Evolutionary conservation across 2,329 filamentous ascomycete genomes (phyloP).

Genomic region (Ceratocystis ficicola): DNA sequence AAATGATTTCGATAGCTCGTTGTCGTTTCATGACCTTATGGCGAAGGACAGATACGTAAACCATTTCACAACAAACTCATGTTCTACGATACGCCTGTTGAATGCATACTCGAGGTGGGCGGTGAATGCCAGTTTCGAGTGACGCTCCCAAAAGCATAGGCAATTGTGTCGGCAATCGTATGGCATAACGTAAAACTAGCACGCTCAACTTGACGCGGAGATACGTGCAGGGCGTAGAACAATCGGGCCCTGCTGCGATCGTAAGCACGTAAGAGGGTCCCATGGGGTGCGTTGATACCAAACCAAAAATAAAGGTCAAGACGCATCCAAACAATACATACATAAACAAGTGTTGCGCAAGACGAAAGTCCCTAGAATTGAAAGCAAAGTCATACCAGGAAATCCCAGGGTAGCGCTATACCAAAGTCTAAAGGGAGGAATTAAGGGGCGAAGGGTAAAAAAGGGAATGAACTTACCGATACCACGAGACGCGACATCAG

Average conservation of each 20-base stretch:
- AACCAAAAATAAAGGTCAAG: slow-evolving; percentile 44
- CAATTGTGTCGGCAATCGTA: slow-evolving; percentile 17
- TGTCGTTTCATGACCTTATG: slow-evolving; percentile 14
- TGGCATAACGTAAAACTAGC: slow-evolving; percentile 20
- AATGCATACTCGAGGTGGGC: slow-evolving; percentile 7
- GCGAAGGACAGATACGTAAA: slow-evolving; percentile 12
- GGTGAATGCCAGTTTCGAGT: slow-evolving; percentile 1
- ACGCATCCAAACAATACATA: slow-evolving; percentile 9
- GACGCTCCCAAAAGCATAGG: slow-evolving; percentile 14
- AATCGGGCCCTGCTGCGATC: slow-evolving; percentile 11
- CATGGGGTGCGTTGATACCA: slow-evolving; percentile 35
- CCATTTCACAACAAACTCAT: slow-evolving; percentile 21
- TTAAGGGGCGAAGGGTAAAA: slow-evolving; percentile 28
- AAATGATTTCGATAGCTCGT: slow-evolving; percentile 10
- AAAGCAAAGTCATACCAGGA: slow-evolving; percentile 73
- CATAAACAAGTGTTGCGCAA: slow-evolving; percentile 73
- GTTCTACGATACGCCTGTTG: slow-evolving; percentile 22
- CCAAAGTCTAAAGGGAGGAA: slow-evolving; percentile 25
- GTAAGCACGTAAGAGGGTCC: slow-evolving; percentile 19
- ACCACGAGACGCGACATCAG: slow-evolving; percentile 98
- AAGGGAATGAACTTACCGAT: slow-evolving; percentile 76
- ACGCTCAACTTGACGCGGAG: slow-evolving; percentile 19
- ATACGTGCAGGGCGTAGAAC: slow-evolving; percentile 14
- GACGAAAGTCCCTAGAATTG: slow-evolving; percentile 75
- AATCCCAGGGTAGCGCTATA: slow-evolving; percentile 44